Conservation (phyloP, 495 filamentous ascomycete species). For the Tuber borchii region DNA sequence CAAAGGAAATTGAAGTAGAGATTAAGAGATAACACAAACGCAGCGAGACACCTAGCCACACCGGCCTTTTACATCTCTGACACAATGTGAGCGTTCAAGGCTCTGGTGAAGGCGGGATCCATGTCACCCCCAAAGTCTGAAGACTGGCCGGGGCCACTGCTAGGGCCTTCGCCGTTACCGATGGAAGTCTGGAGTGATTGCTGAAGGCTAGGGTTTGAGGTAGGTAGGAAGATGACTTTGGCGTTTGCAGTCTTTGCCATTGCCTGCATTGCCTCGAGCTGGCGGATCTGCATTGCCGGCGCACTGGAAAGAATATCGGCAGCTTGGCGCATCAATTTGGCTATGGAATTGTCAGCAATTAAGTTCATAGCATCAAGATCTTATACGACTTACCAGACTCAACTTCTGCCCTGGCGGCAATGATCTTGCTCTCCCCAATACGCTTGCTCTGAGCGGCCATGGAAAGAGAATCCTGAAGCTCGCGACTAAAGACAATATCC, state of each 20-base stretch:
- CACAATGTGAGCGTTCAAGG: constrained; percentile 76
- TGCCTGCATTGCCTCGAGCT: constrained; percentile 98
- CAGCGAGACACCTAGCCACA: not conserved
- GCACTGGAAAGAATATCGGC: constrained; percentile 90
- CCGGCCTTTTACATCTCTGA: constrained; percentile 66
- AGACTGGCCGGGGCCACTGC: constrained; percentile 41
- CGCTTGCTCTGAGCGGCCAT: constrained; percentile 99
- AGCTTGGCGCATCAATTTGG: constrained; percentile 92
- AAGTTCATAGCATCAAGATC: not conserved
- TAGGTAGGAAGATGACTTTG: constrained; percentile 95
- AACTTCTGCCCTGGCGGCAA: constrained; percentile 92
- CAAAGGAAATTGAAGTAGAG: not conserved
- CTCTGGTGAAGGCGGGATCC: constrained; percentile 64
- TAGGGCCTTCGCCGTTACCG: constrained; percentile 50
- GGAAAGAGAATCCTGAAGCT: constrained; percentile 93
- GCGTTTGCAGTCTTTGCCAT: constrained; percentile 94
- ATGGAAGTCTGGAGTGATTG: constrained; percentile 49
- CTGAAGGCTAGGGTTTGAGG: constrained; percentile 41
- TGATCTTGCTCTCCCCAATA: constrained; percentile 97
- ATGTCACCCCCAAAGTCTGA: constrained; percentile 49
- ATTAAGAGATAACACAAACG: not conserved
- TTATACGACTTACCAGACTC: constrained; percentile 57
- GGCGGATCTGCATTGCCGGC: constrained; percentile 97
- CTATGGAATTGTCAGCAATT: not conserved
- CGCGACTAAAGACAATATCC: constrained; percentile 94